Evolutionary conservation across 192 early-diverging fungal genomes (phyloP).

Genomic region (Gaertneriomyces sp.): DNA sequence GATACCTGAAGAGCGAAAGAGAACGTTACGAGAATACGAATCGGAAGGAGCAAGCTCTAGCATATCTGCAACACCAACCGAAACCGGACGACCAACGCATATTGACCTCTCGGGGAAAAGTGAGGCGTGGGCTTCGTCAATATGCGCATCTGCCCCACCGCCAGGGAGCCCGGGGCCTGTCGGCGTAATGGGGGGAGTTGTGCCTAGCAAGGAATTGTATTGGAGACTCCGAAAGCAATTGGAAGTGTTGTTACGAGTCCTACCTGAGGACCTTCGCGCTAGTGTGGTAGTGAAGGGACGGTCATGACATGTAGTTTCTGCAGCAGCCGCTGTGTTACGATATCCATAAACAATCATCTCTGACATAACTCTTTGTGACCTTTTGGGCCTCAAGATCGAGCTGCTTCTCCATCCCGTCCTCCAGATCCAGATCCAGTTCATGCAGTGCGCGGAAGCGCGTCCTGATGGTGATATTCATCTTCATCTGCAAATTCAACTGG

Average conservation of each 20-base stretch:
- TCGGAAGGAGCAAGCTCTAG: neutral
- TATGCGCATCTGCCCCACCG: constrained; percentile 13
- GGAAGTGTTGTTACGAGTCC: constrained; percentile 30
- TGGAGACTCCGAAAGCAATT: constrained; percentile 29
- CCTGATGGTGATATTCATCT: no score
- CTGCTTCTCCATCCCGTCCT: no score
- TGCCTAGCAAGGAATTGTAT: constrained; percentile 42
- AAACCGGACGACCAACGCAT: neutral
- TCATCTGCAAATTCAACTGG: no score
- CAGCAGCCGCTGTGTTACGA: no score
- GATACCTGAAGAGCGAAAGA: neutral
- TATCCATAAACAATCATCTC: no score
- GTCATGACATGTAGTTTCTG: neutral
- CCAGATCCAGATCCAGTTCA: no score
- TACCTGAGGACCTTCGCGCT: constrained; percentile 42
- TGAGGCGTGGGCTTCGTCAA: constrained; percentile 12
- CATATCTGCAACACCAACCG: neutral
- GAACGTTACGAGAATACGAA: no score
- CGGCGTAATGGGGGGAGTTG: constrained; percentile 33
- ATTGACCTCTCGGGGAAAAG: constrained; percentile 9
- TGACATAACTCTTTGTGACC: no score
- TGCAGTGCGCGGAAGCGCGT: no score
- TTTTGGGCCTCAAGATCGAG: no score
- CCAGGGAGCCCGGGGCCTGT: constrained; percentile 23
- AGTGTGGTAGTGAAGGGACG: constrained; percentile 13